These are phyloP conservation scores for Pseudopithomyces maydicus DNA, from an alignment of 2,329 filamentous ascomycete species.

Conservation along the genomic window DNA sequence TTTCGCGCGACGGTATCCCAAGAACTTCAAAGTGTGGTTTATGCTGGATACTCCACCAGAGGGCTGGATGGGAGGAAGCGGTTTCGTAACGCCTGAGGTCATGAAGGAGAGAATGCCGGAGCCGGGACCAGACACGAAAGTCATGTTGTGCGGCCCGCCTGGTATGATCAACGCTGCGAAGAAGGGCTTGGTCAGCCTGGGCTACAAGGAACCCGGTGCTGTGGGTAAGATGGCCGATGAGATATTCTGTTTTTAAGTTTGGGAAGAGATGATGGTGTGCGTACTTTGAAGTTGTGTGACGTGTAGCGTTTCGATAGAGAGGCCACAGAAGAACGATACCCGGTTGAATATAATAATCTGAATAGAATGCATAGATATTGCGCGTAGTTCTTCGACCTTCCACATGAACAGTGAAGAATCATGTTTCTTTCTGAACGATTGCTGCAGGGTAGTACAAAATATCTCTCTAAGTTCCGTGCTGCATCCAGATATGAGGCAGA, in stretches of 20 bases:
- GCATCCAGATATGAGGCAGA: too few relatives aligned
- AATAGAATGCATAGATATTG: too few relatives aligned
- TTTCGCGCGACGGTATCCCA: conserved; percentile 58
- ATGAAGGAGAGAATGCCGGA: conserved; percentile 57
- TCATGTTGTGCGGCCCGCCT: conserved; percentile 66
- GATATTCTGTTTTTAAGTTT: conserved; percentile 58
- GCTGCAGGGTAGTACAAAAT: too few relatives aligned
- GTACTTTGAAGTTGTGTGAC: neutral
- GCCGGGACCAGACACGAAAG: conserved; percentile 54
- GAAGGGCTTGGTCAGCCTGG: conserved; percentile 50
- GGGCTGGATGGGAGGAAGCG: conserved; percentile 11
- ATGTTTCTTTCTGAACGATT: too few relatives aligned
- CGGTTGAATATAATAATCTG: too few relatives aligned
- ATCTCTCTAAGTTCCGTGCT: too few relatives aligned
- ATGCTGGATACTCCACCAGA: conserved; percentile 49
- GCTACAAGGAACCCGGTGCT: conserved; percentile 57
- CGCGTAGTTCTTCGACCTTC: too few relatives aligned
- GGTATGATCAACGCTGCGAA: conserved; percentile 65
- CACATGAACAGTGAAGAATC: too few relatives aligned
- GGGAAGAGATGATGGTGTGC: neutral
- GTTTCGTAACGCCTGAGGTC: conserved; percentile 50
- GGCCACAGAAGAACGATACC: too few relatives aligned
- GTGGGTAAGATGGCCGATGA: conserved; percentile 60
- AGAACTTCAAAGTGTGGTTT: conserved; percentile 60
- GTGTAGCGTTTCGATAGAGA: neutral